Conservation (phyloP, 768 basidiomycete genomes). For the Pulveroboletus sp. region DNA sequence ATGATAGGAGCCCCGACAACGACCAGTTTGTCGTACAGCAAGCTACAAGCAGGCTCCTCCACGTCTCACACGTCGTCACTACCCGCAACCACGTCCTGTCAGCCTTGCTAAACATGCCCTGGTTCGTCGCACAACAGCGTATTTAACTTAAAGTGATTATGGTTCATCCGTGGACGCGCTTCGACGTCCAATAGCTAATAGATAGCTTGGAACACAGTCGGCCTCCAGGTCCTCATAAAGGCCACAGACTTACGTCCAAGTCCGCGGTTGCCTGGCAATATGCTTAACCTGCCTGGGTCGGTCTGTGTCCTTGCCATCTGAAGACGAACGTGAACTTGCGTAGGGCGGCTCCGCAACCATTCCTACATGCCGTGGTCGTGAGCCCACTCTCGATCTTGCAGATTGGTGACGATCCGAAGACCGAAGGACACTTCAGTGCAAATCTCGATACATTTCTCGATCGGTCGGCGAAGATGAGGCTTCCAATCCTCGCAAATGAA, state of each 20-base stretch:
- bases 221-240: slow-evolving; percentile 2
- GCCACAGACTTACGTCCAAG: slow-evolving; percentile 9
- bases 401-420: slow-evolving; percentile 11
- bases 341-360: slow-evolving; percentile 14
- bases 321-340: slow-evolving; percentile 3
- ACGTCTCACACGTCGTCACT: background rate
- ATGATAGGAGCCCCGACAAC: too few species aligned
- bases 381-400: slow-evolving; percentile 7
- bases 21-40: background rate
- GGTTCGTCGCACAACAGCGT: background rate
- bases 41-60: too few species aligned
- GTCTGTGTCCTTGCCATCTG: slow-evolving; percentile 1
- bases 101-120: background rate
- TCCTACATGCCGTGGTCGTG: slow-evolving; percentile 11
- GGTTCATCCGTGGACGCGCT: slow-evolving; percentile 3
- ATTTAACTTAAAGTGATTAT: background rate
- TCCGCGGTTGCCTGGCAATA: slow-evolving; percentile 20
- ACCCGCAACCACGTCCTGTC: background rate
- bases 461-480: slow-evolving; percentile 12
- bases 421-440: slow-evolving; percentile 3
- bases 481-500: slow-evolving; percentile 15
- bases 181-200: slow-evolving; percentile 10
- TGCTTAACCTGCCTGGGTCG: background rate
- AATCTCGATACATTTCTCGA: slow-evolving; percentile 23
- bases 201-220: slow-evolving; percentile 4